Evolutionary conservation across 306 rosid genomes (phyloP).

Genomic region (Begonia fuchsioides): DNA sequence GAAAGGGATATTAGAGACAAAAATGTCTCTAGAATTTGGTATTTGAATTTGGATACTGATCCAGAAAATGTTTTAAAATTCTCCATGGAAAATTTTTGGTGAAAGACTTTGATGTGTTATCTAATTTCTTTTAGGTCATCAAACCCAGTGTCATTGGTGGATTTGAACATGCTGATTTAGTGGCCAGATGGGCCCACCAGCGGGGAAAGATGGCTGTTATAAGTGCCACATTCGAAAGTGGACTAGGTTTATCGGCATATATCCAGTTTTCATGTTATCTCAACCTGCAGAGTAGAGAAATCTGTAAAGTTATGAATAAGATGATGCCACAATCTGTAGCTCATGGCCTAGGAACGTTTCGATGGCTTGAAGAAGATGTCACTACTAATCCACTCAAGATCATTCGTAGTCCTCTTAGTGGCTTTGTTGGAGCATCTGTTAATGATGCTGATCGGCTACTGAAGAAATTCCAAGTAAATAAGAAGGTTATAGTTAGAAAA

Average conservation of each 20-base stretch:
- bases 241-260: constrained; percentile 79
- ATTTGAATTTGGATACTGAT: not conserved
- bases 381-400: constrained; percentile 38
- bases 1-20: too few relatives aligned
- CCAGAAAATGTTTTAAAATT: too few relatives aligned
- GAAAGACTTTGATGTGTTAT: not conserved
- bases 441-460: constrained; percentile 43
- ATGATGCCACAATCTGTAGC: constrained; percentile 34
- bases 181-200: constrained; percentile 85
- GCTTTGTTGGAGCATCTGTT: constrained; percentile 65
- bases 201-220: constrained; percentile 77
- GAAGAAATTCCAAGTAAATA: constrained; percentile 43
- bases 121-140: constrained; percentile 50
- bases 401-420: constrained; percentile 34
- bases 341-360: constrained; percentile 87
- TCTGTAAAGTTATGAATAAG: constrained; percentile 21
- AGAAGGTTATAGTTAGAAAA: constrained; percentile 20
- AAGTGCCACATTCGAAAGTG: constrained; percentile 88
- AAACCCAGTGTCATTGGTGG: constrained; percentile 93
- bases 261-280: constrained; percentile 64
- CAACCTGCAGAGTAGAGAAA: constrained; percentile 37
- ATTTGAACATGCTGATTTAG: constrained; percentile 66
- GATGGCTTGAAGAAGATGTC: constrained; percentile 82
- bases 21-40: too few relatives aligned
- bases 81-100: too few relatives aligned